Evolutionary conservation across 2,329 filamentous ascomycete genomes (phyloP).

Genomic region (Stagonosporopsis rhizophila): DNA sequence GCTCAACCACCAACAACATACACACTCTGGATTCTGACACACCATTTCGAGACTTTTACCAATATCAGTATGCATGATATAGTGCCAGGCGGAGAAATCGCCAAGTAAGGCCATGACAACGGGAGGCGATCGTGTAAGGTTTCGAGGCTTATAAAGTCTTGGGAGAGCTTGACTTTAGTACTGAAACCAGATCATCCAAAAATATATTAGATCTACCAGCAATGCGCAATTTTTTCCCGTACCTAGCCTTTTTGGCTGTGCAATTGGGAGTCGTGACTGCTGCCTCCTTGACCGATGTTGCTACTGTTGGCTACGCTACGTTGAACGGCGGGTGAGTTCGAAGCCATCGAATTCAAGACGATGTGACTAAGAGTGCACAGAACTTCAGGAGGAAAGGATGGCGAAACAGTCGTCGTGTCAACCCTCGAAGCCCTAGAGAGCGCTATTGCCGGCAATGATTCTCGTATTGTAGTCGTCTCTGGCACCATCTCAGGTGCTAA

Average conservation of each 20-base stretch:
- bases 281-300: conserved; percentile 3
- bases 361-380: not conserved
- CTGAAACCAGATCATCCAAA: not conserved
- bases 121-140: not conserved
- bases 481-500: conserved; percentile 52
- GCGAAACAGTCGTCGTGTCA: conserved; percentile 35
- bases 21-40: not conserved
- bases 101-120: not conserved
- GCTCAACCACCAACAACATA: not conserved
- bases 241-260: not conserved
- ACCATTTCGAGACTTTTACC: not conserved
- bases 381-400: conserved; percentile 34
- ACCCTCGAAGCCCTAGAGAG: conserved; percentile 47
- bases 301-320: conserved; percentile 3
- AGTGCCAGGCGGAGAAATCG: not conserved
- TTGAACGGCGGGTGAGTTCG: not conserved
- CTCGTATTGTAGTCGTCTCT: conserved; percentile 54
- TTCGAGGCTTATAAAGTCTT: not conserved
- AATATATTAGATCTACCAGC: not conserved
- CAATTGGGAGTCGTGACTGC: not conserved
- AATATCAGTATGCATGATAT: not conserved
- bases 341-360: too few species aligned
- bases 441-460: conserved; percentile 51
- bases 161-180: not conserved
- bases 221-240: not conserved